Percentiles rank a stretch among this genome's conserved stretches.
These are phyloP conservation scores for Ilyonectria sp. DNA, from an alignment of 2,329 filamentous ascomycete genomes.

Conservation along the genomic window DNA sequence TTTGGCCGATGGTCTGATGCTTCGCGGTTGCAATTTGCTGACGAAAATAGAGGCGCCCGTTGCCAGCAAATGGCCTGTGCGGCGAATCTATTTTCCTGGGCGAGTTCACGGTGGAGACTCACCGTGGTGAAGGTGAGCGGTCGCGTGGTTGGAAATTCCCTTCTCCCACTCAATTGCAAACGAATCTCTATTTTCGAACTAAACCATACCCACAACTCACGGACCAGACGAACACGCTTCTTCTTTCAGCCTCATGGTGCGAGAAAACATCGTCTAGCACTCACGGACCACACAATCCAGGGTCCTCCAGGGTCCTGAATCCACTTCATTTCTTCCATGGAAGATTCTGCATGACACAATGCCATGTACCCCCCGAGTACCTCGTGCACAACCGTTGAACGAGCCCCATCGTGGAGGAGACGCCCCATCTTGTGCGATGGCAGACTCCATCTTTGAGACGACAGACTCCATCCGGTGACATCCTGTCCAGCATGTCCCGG, in stretches of 20 bases:
- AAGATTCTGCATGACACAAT: conserved; percentile 14
- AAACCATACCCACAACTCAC: conserved; percentile 21
- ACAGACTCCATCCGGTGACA: conserved; percentile 5
- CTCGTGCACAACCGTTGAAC: conserved; percentile 1
- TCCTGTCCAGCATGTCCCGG: conserved; percentile 19
- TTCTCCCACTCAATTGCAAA: conserved; percentile 7
- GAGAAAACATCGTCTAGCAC: conserved; percentile 4
- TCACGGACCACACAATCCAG: conserved; percentile 25
- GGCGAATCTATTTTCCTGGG: conserved; percentile 32
- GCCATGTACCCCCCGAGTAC: conserved; percentile 21
- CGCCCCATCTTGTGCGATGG: conserved; percentile 4
- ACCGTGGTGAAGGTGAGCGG: background rate
- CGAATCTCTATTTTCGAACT: conserved; percentile 10
- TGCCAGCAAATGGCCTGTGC: conserved; percentile 27
- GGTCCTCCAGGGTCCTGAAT: conserved; percentile 6
- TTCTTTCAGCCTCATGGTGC: conserved; percentile 28
- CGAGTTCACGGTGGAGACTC: conserved; percentile 11
- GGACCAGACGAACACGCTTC: conserved; percentile 16
- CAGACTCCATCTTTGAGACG: conserved; percentile 3
- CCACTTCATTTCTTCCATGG: conserved; percentile 19
- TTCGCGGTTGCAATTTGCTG: conserved; percentile 16
- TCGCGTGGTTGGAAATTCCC: conserved; percentile 16
- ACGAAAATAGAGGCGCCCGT: conserved; percentile 1
- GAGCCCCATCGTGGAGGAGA: conserved; percentile 6
- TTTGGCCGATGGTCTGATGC: conserved; percentile 22